phyloP scores from a whole-genome alignment of 768 basidiomycete genomes.

The Podaxis sp. region DNA sequence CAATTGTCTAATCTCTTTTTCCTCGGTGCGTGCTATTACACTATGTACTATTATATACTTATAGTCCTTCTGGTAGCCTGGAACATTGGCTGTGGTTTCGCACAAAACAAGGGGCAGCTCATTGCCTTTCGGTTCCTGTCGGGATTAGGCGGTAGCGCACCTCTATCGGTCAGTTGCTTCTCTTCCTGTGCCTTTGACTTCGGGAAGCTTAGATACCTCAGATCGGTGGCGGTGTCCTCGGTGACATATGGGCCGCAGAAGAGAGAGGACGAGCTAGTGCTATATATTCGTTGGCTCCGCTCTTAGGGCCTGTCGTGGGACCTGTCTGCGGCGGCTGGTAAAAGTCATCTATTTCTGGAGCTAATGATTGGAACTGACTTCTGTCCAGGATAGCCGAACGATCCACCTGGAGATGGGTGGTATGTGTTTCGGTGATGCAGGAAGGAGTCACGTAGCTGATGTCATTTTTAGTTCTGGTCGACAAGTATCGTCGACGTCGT shows the following conservation, averaged over 20 bases:
- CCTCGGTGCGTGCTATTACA: conserved; percentile 39
- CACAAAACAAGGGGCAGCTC: conserved; percentile 54
- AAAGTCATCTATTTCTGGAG: conserved; percentile 1
- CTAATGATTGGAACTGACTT: conserved; percentile 13
- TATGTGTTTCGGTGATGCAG: conserved; percentile 27
- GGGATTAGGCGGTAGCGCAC: conserved; percentile 73
- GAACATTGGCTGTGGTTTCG: conserved; percentile 67
- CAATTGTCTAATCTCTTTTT: conserved; percentile 68
- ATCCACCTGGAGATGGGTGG: conserved; percentile 75
- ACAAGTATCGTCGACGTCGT: conserved; percentile 55
- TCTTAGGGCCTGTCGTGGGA: conserved; percentile 65
- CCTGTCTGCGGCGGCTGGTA: conserved; percentile 64
- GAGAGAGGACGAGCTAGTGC: conserved; percentile 65
- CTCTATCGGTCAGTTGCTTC: conserved; percentile 52
- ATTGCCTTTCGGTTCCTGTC: conserved; percentile 70
- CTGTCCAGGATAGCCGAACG: conserved; percentile 49
- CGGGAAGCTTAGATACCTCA: conserved; percentile 23
- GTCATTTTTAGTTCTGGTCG: conserved; percentile 55
- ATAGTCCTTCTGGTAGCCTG: conserved; percentile 38
- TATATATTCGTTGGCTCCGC: conserved; percentile 62
- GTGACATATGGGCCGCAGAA: conserved; percentile 61
- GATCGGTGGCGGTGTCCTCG: conserved; percentile 65
- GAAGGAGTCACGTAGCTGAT: background rate
- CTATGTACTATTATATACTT: background rate
- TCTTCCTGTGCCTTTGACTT: conserved; percentile 36